phyloP scores from a whole-genome alignment of 108 stramenopile genomes.

The Stephanodiscus minutulus region DNA sequence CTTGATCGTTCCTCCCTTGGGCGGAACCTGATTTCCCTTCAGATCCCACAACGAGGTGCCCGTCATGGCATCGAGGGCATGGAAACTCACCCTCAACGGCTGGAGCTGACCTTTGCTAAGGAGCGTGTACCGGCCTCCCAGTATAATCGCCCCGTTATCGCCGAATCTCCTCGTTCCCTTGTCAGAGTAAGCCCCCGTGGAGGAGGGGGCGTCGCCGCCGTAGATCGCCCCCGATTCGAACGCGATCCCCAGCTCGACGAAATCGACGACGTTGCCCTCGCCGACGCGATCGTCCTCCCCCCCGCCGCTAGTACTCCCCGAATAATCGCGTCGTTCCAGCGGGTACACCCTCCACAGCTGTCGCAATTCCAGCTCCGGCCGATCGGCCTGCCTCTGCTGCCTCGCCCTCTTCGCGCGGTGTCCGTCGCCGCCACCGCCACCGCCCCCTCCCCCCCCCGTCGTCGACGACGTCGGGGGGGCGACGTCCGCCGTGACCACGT shows the following conservation, averaged over 20 bases:
- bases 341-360: slow-evolving; percentile 53
- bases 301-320: too few relatives aligned
- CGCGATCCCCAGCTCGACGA: slow-evolving; percentile 45
- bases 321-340: slow-evolving; percentile 6
- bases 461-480: background rate
- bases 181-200: background rate
- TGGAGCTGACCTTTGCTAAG: slow-evolving; percentile 2
- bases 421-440: too few relatives aligned
- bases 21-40: slow-evolving; percentile 17
- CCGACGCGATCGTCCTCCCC: background rate
- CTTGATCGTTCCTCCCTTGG: slow-evolving; percentile 6
- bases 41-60: slow-evolving; percentile 68
- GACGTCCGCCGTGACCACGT: slow-evolving; percentile 60
- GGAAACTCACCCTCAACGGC: slow-evolving; percentile 44
- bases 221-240: slow-evolving; percentile 45
- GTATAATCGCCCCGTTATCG: slow-evolving; percentile 40
- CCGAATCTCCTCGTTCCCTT: slow-evolving; percentile 28
- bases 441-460: background rate
- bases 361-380: slow-evolving; percentile 46
- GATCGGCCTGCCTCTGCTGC: slow-evolving; percentile 20
- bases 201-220: slow-evolving; percentile 11
- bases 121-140: slow-evolving; percentile 46
- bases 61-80: slow-evolving; percentile 72
- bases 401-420: slow-evolving; percentile 40
- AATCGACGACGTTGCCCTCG: slow-evolving; percentile 16